phyloP scores from a whole-genome alignment of 2,329 filamentous ascomycete species.

The Fusarium bulbicola region DNA sequence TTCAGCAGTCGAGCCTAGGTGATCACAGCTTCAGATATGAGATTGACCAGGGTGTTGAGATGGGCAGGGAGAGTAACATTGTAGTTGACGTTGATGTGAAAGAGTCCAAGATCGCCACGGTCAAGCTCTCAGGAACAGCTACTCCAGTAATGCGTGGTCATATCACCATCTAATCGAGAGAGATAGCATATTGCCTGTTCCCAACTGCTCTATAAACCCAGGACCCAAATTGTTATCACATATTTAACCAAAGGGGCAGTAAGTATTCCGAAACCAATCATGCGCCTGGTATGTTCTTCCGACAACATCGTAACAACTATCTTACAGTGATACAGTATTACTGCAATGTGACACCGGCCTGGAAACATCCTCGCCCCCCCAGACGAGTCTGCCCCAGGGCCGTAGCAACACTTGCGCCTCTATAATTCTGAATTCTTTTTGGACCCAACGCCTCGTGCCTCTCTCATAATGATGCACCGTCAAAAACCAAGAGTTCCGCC shows the following conservation, averaged over 20 bases:
- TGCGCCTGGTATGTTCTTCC: conserved; percentile 40
- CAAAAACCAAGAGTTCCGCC: conserved; percentile 37
- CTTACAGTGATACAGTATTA: conserved; percentile 53
- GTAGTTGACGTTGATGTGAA: conserved; percentile 54
- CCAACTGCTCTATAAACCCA: not conserved
- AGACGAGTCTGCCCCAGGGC: conserved; percentile 35
- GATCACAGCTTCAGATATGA: conserved; percentile 53
- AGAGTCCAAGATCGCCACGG: conserved; percentile 43
- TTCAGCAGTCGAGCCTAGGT: conserved; percentile 49
- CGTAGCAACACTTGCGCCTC: conserved; percentile 35
- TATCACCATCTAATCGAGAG: conserved; percentile 39
- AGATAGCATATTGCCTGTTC: not conserved
- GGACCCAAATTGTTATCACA: not conserved
- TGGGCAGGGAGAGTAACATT: conserved; percentile 67
- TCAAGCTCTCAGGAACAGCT: conserved; percentile 49
- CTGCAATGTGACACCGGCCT: conserved; percentile 36
- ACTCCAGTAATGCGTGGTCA: conserved; percentile 49
- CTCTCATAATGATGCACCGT: conserved; percentile 35
- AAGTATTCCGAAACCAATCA: conserved; percentile 33
- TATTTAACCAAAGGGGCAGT: not conserved
- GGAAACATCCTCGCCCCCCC: conserved; percentile 36
- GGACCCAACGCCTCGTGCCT: conserved; percentile 37
- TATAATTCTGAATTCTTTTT: conserved; percentile 43
- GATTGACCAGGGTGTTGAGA: conserved; percentile 73
- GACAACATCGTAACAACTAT: conserved; percentile 46